Evolutionary conservation across 1,139 yeast genomes (phyloP), one percentile per base, ranked within the genome.

Genomic region (Taiozyma sp.): DNA sequence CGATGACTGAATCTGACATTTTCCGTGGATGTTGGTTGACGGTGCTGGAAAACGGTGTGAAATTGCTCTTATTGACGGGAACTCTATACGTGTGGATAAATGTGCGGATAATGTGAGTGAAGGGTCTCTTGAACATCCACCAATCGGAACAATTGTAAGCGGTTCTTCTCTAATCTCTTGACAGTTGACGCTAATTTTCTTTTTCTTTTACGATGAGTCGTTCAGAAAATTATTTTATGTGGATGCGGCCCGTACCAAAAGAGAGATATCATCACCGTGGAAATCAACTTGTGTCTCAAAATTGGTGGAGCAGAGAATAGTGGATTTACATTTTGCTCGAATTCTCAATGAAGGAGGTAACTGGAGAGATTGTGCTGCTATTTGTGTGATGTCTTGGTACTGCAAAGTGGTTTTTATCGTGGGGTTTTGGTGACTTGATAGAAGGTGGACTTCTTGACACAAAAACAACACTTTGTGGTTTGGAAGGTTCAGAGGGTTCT

Each of bases 1-100:
- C 46, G 43, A 60, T 58, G 45, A 53, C 57, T 12, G 63, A 57
- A 36, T 58, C 43, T 13, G 56, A 51, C 55, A 51, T 51, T 27
- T 48, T 54, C 30, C 46, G 43, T 14, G 24, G 24, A 16, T 22
- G 41, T 38, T 23, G 14, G 10, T 19, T 38, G 41, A 38, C 16
- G 8, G 19, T 9, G 24, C 41, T 38, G 7, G 41, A 38, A 38
- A 38, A 38, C 24, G 24, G 6, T 19, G 14, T 38, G 41, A 38
- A 9, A 12, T 19, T 38, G 24, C 24, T 38, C 41, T 38, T 38
- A 14, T 22, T 38, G 41, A 38, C 13, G 24, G 41, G 41, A 1
- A 38, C 14, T 38, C 41, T 38, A 38, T 38, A 38, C 5, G 24
- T 38, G 14, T 38, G 41, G 8, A 38, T 16, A 23, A 23, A 38